Percentiles rank a stretch among this genome's conserved stretches.
These are phyloP conservation scores for Yueomyces sp. DNA, from an alignment of 1,139 yeast genomes.

Conservation along the genomic window DNA sequence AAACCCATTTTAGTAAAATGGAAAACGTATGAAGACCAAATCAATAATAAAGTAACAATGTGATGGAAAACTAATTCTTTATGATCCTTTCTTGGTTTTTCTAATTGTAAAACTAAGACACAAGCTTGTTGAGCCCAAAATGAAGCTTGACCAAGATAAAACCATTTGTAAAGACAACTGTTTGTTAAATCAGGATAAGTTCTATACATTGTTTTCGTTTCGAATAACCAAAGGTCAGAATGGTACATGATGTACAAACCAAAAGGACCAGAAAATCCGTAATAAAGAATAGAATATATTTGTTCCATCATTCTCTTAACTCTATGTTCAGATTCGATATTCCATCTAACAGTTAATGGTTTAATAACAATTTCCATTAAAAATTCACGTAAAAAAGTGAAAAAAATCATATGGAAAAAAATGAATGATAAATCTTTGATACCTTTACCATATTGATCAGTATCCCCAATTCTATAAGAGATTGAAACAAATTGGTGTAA, in stretches of 20 bases:
- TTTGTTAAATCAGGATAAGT: constrained; percentile 77
- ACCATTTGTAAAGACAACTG: constrained; percentile 58
- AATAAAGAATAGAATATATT: constrained; percentile 71
- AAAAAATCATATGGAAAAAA: constrained; percentile 62
- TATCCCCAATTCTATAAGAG: constrained; percentile 43
- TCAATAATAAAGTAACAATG: constrained; percentile 77
- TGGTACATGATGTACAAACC: constrained; percentile 83
- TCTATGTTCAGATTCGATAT: constrained; percentile 47
- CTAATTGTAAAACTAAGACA: constrained; percentile 69
- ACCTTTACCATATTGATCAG: constrained; percentile 64
- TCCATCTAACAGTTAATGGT: constrained; percentile 49
- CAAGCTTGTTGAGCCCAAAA: constrained; percentile 96
- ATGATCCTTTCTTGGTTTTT: constrained; percentile 90
- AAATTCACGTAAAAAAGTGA: constrained; percentile 81
- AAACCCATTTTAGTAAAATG: constrained; percentile 96
- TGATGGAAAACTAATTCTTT: constrained; percentile 88
- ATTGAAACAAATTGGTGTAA: constrained; percentile 51
- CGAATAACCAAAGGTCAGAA: constrained; percentile 79
- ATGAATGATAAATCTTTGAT: constrained; percentile 67
- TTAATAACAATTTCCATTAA: constrained; percentile 64
- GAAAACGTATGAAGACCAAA: constrained; percentile 83
- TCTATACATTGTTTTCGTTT: constrained; percentile 68
- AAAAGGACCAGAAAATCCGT: constrained; percentile 68
- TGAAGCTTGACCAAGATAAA: constrained; percentile 86
- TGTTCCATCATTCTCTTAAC: constrained; percentile 84